Base-by-base conservation (phyloP, 2,329 filamentous ascomycete genomes). In the Trichoderma arundinaceum region DNA sequence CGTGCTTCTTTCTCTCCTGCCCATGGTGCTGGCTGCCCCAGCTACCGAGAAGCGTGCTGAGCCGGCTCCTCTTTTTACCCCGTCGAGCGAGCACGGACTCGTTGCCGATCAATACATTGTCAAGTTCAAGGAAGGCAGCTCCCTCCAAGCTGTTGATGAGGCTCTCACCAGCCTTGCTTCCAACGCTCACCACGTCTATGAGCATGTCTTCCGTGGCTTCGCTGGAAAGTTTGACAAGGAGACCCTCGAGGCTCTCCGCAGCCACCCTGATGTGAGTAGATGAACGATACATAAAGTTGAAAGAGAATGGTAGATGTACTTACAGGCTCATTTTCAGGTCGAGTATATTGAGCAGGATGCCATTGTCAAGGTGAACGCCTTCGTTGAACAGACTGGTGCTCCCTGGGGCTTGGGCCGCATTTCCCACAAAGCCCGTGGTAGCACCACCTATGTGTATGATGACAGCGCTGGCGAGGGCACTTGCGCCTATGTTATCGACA, bases 401-500 rank as follows among this genome's bases (percentile, higher is more conserved):
- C 68, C 74, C 4, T 77, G 76, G 74, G 75, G 74, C 28, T 69
- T 77, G 33, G 72, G 69, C 12, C 72, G 72, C 0, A 71, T 81
- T 53, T 81, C 80, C 8, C 77, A 74, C 71, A 69, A 70, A 7
- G 60, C 43, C 8, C 71, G 73, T 3, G 73, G 73, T 7, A 67
- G 70, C 19, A 74, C 69, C 15, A 72, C 71, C 15, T 82, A 81
- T 69, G 71, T 72, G 57, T 82, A 78, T 64, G 78, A 82, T 46
- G 71, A 73, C 6, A 76, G 70, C n/a, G 78, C 78, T 0, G 81
- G 79, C 7, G 71, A 72, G 52, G 79, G 77, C 7, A 78, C 78
- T 8, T 82, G 77, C 43, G 76, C 77, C 17, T 83, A 83, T 68
- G 73, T 84, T 46, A 77, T 84, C 49, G 82, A 83, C 69, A 81